These are phyloP conservation scores for Nymphaea thermarum DNA, from an alignment of 164 flowering plant genomes.

Conservation along the genomic window DNA sequence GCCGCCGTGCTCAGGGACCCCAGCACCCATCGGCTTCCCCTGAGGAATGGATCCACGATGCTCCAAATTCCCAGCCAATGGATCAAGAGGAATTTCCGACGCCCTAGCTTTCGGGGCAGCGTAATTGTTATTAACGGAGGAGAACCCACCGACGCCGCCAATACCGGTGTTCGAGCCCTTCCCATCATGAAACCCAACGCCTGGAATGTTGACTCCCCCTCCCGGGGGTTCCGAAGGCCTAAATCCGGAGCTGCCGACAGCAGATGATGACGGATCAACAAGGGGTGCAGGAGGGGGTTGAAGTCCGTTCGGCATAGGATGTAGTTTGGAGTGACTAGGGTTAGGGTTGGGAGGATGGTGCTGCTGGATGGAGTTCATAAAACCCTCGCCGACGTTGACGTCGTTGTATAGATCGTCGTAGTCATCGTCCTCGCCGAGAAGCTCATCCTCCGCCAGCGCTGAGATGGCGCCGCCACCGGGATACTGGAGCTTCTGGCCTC, in stretches of 20 bases:
- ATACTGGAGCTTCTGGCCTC: conserved; percentile 42
- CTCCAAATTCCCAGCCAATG: conserved; percentile 28
- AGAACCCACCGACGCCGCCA: conserved; percentile 20
- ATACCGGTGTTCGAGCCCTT: conserved; percentile 20
- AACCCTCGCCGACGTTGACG: conserved; percentile 66
- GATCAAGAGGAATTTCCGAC: conserved; percentile 19
- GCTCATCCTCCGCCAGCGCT: conserved; percentile 63
- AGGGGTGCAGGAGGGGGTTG: background rate
- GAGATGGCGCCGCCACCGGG: conserved; percentile 70
- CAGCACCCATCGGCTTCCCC: background rate
- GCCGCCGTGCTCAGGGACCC: background rate
- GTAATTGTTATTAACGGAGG: conserved; percentile 13
- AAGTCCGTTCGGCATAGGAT: background rate
- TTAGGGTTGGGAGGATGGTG: background rate
- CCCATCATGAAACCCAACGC: conserved; percentile 22
- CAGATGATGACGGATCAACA: background rate
- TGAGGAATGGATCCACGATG: conserved; percentile 32
- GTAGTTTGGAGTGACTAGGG: background rate
- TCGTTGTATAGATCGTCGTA: conserved; percentile 66
- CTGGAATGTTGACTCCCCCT: conserved; percentile 20
- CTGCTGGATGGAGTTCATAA: conserved; percentile 38
- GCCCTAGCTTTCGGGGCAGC: conserved; percentile 23
- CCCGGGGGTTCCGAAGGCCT: conserved; percentile 20
- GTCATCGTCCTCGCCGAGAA: conserved; percentile 59
- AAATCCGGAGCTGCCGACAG: conserved; percentile 16